Evolutionary conservation across 306 rosid genomes (phyloP).

Genomic region (Cucumis melo): DNA sequence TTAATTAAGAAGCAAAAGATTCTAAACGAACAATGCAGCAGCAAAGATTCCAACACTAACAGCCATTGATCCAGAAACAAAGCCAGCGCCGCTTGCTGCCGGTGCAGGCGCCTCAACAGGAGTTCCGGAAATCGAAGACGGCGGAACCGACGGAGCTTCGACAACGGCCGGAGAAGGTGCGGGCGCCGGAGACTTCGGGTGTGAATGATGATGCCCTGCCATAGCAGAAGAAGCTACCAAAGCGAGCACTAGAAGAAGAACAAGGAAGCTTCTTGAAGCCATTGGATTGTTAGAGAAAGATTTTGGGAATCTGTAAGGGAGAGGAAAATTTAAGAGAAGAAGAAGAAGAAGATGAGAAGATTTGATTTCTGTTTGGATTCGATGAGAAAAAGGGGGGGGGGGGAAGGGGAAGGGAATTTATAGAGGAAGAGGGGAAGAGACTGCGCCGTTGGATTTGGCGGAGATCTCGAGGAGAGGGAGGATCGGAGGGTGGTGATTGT

Average conservation of each 20-base stretch:
- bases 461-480: neutral
- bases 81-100: neutral
- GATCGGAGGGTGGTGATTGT: neutral
- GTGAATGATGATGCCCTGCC: neutral
- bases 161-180: neutral
- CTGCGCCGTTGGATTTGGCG: neutral
- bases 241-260: neutral
- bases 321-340: no score
- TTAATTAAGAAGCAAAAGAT: neutral
- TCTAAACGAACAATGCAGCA: slow-evolving; percentile 5
- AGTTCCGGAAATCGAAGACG: neutral
- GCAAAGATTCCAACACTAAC: neutral
- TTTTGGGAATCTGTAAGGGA: neutral
- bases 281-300: neutral
- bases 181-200: neutral
- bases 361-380: neutral
- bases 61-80: neutral
- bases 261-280: neutral
- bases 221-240: neutral
- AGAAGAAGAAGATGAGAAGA: neutral
- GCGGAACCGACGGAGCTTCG: neutral
- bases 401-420: neutral
- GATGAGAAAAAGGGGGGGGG: neutral
- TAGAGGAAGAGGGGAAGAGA: neutral
- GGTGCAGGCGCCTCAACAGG: slow-evolving; percentile 1